Evolutionary conservation across 2,329 filamentous ascomycete genomes (phyloP).

Genomic region (Meredithiella fracta): DNA sequence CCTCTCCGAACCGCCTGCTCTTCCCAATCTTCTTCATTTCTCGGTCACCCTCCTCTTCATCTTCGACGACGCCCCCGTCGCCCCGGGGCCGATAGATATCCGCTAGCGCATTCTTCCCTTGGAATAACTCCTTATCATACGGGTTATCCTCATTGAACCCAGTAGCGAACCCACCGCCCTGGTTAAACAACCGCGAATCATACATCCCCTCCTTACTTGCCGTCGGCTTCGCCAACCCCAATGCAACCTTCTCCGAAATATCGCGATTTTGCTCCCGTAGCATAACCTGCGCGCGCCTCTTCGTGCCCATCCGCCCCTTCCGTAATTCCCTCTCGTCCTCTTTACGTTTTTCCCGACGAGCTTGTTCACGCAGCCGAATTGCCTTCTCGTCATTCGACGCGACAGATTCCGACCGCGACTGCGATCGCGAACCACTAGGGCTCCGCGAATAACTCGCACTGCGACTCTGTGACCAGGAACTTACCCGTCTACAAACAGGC

Average conservation of each 20-base stretch:
- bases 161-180: constrained; percentile 73
- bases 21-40: constrained; percentile 83
- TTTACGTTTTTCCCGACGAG: constrained; percentile 58
- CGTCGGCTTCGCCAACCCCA: constrained; percentile 88
- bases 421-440: no score
- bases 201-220: constrained; percentile 90
- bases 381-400: constrained; percentile 44
- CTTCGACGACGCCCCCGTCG: constrained; percentile 42
- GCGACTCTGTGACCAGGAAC: neutral
- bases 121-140: constrained; percentile 94
- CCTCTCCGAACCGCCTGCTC: constrained; percentile 67
- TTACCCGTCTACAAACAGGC: no score
- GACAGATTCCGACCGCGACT: neutral
- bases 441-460: neutral
- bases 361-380: constrained; percentile 57
- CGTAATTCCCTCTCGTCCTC: constrained; percentile 82
- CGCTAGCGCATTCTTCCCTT: constrained; percentile 84
- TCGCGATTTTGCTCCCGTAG: constrained; percentile 91
- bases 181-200: constrained; percentile 89
- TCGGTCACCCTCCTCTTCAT: constrained; percentile 61
- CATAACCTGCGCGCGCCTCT: constrained; percentile 81
- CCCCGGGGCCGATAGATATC: constrained; percentile 78
- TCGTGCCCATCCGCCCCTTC: constrained; percentile 88
- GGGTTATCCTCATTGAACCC: constrained; percentile 96
- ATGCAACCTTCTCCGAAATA: constrained; percentile 89